phyloP scores from a whole-genome alignment of 2,329 filamentous ascomycete species.

The Exophiala sp. region DNA sequence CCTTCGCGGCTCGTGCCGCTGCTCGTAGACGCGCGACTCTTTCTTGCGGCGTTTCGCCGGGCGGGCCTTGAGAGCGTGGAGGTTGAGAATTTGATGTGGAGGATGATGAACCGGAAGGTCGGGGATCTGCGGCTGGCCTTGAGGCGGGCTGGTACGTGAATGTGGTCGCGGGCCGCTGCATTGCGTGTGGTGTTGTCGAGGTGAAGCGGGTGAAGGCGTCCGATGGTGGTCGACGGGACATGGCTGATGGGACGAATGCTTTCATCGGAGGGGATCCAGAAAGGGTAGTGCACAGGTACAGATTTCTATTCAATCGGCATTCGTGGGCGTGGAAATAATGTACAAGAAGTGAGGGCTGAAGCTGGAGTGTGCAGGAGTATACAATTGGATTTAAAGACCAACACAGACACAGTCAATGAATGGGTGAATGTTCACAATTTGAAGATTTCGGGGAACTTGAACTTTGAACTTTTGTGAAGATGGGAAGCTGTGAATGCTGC shows the following conservation, averaged over 20 bases:
- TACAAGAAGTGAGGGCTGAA: too few species aligned
- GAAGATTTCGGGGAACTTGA: not conserved
- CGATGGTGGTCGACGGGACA: constrained; percentile 38
- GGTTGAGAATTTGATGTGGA: constrained; percentile 10
- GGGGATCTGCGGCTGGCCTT: constrained; percentile 8
- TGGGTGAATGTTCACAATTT: not conserved
- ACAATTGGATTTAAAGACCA: too few species aligned
- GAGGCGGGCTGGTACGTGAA: constrained; percentile 30
- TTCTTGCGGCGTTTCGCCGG: constrained; percentile 60
- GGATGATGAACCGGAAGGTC: constrained; percentile 18
- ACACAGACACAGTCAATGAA: too few species aligned
- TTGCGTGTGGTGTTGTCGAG: constrained; percentile 46
- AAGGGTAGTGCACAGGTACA: not conserved
- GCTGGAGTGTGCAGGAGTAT: too few species aligned
- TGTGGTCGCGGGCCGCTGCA: constrained; percentile 35
- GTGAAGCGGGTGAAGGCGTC: constrained; percentile 47
- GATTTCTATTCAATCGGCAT: too few species aligned
- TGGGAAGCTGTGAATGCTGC: too few species aligned
- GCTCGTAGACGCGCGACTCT: constrained; percentile 63
- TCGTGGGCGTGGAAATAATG: too few species aligned
- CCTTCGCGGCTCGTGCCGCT: constrained; percentile 61
- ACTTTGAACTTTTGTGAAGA: too few species aligned
- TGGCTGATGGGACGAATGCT: constrained; percentile 8
- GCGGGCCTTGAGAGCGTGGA: constrained; percentile 12
- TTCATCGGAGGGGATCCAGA: constrained; percentile 6